phyloP scores from a whole-genome alignment of 148 eudicot species.

The Euryodendron excelsum region DNA sequence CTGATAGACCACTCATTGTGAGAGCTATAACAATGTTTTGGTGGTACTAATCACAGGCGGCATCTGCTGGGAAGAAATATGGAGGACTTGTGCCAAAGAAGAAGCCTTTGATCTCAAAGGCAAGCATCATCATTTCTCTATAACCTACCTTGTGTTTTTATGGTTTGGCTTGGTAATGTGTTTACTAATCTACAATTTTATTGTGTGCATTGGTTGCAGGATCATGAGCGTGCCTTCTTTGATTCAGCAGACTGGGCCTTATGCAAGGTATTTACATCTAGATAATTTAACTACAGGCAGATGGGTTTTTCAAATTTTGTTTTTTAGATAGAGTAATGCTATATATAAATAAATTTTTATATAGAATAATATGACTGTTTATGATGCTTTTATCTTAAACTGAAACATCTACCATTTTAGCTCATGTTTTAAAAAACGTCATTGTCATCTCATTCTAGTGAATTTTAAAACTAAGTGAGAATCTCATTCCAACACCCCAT shows the following conservation, averaged over 20 bases:
- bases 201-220: slow-evolving; percentile 33
- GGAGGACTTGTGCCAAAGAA: slow-evolving; percentile 81
- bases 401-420: no score
- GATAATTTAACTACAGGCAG: no score
- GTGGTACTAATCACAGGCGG: slow-evolving; percentile 26
- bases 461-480: no score
- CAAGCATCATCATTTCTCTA: slow-evolving; percentile 13
- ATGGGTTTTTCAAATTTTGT: no score
- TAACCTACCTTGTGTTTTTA: neutral
- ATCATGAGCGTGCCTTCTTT: slow-evolving; percentile 85
- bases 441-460: no score
- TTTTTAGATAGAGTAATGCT: no score
- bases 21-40: neutral
- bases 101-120: slow-evolving; percentile 91
- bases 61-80: slow-evolving; percentile 47
- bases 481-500: no score
- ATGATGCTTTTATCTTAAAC: no score
- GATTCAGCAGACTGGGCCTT: slow-evolving; percentile 99
- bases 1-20: neutral
- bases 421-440: no score
- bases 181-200: neutral
- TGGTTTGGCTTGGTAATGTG: neutral
- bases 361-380: no score
- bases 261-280: slow-evolving; percentile 64
- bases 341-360: no score